Conservation (phyloP, 2,329 filamentous ascomycete genomes). For the Fusarium guadeloupense region DNA sequence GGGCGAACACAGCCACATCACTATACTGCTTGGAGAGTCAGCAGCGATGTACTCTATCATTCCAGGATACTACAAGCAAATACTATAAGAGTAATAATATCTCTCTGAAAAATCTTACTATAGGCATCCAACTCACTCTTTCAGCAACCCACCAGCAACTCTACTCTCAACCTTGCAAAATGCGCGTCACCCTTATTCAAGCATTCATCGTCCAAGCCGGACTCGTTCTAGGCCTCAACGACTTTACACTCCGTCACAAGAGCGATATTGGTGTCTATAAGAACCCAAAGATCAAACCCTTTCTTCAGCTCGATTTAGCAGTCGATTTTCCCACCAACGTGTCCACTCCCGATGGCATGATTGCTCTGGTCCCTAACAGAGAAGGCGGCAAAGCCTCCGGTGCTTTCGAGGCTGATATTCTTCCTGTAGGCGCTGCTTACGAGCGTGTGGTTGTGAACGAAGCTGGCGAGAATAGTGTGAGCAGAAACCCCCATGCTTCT, state of each 20-base stretch:
- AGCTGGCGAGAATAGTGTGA: constrained; percentile 10
- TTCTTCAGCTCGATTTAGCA: constrained; percentile 1
- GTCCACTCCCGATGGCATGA: constrained; percentile 2
- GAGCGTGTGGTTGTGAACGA: constrained; percentile 2
- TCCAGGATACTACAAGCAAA: too few species aligned
- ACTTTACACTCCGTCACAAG: background rate
- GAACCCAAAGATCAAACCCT: background rate
- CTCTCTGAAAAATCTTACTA: too few species aligned
- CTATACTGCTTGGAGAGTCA: too few species aligned
- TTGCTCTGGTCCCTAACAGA: background rate
- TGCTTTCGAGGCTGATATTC: constrained; percentile 10
- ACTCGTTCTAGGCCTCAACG: background rate
- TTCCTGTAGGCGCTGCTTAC: background rate
- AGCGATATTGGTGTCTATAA: background rate
- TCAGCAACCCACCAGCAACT: background rate
- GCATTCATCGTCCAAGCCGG: background rate
- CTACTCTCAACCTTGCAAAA: background rate
- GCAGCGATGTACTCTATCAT: too few species aligned
- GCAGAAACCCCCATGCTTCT: background rate
- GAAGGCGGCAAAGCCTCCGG: background rate
- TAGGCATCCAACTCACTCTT: background rate
- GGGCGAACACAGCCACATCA: too few species aligned
- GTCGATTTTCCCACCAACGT: constrained; percentile 1
- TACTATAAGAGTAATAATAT: too few species aligned
- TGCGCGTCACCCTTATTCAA: background rate